Evolutionary conservation across 2,329 filamentous ascomycete genomes (phyloP).

Genomic region (Ciborinia camelliae): DNA sequence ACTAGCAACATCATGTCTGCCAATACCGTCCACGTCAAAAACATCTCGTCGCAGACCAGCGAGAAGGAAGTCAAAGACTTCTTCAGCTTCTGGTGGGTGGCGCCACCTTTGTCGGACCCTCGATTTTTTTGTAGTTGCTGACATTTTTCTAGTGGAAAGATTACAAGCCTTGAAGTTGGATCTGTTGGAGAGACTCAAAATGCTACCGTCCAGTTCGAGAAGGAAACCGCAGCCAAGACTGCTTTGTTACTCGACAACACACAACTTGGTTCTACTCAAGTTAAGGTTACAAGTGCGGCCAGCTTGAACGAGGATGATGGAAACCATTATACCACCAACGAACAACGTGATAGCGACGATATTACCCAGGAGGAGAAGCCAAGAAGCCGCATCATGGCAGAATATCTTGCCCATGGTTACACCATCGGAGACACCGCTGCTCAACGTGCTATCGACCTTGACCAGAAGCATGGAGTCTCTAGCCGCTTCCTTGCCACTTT

Average conservation of each 20-base stretch:
- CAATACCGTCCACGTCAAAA: slow-evolving; percentile 77
- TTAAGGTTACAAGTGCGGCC: slow-evolving; percentile 66
- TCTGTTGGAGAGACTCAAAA: slow-evolving; percentile 66
- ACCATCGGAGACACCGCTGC: slow-evolving; percentile 66
- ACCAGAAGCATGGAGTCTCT: slow-evolving; percentile 85
- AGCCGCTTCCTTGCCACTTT: slow-evolving; percentile 75
- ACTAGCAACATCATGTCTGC: slow-evolving; percentile 32
- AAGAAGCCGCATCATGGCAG: slow-evolving; percentile 84
- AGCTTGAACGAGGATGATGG: slow-evolving; percentile 59
- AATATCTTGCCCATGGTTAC: slow-evolving; percentile 96
- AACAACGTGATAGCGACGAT: slow-evolving; percentile 60
- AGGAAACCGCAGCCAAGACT: slow-evolving; percentile 93
- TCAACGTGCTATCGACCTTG: slow-evolving; percentile 79
- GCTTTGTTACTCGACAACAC: slow-evolving; percentile 97
- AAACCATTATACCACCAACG: slow-evolving; percentile 51
- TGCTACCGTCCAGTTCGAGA: slow-evolving; percentile 94
- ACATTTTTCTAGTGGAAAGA: slow-evolving; percentile 70
- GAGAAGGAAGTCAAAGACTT: slow-evolving; percentile 94
- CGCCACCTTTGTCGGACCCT: neutral
- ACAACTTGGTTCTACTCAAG: slow-evolving; percentile 82
- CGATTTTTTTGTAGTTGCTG: slow-evolving; percentile 20
- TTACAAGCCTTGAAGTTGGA: slow-evolving; percentile 75
- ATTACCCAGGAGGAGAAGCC: slow-evolving; percentile 97
- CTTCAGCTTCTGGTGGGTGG: slow-evolving; percentile 85
- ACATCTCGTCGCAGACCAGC: slow-evolving; percentile 76